These are phyloP conservation scores for Colletotrichum karsti DNA, from an alignment of 2,329 filamentous ascomycete species.

Conservation along the genomic window DNA sequence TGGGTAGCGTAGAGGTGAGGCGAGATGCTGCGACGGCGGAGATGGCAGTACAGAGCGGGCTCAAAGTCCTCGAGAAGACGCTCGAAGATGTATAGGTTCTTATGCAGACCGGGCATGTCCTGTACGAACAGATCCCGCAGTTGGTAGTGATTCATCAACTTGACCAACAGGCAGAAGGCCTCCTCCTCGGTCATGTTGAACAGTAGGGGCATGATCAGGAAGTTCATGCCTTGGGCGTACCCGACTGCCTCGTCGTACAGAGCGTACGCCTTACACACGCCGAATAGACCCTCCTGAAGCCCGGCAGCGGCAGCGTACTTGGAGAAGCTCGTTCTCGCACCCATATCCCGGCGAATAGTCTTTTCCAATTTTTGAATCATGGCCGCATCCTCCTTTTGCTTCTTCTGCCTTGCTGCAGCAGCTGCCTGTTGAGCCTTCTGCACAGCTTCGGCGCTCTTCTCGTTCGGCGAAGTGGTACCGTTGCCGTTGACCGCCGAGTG, in stretches of 20 bases:
- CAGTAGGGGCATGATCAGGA: conserved; percentile 93
- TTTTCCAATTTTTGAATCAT: conserved; percentile 88
- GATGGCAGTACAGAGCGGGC: conserved; percentile 92
- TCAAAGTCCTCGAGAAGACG: conserved; percentile 92
- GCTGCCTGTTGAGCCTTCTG: conserved; percentile 71
- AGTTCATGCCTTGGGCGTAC: conserved; percentile 99
- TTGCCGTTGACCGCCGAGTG: conserved; percentile 70
- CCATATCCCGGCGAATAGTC: conserved; percentile 88
- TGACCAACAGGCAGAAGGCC: conserved; percentile 91
- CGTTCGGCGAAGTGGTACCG: conserved; percentile 61
- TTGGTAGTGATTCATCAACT: conserved; percentile 96
- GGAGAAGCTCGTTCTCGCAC: conserved; percentile 92
- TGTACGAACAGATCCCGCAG: conserved; percentile 92
- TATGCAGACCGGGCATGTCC: conserved; percentile 96
- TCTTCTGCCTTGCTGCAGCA: conserved; percentile 77
- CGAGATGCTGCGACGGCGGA: conserved; percentile 86
- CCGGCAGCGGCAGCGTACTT: conserved; percentile 93
- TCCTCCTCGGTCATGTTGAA: conserved; percentile 99
- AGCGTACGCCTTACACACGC: conserved; percentile 96
- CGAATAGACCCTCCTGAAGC: conserved; percentile 92
- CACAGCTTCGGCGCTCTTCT: conserved; percentile 70
- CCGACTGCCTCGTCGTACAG: conserved; percentile 94
- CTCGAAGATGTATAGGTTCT: conserved; percentile 94
- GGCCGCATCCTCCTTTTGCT: conserved; percentile 78
- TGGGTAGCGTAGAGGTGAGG: conserved; percentile 96